phyloP scores from a whole-genome alignment of 306 rosid species.

The Dalbergia oliveri region DNA sequence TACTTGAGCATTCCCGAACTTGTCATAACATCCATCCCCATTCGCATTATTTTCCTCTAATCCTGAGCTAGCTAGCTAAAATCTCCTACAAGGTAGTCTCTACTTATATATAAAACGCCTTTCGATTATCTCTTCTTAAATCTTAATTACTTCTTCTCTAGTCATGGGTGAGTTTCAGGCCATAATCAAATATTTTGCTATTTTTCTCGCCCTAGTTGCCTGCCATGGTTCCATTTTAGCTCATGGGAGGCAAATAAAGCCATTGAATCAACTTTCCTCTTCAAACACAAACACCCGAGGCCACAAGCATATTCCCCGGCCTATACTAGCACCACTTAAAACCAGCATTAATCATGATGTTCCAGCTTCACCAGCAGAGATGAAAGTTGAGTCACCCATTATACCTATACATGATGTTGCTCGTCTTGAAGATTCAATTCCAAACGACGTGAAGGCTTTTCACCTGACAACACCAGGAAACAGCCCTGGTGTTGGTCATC shows the following conservation, averaged over 20 bases:
- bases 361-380: neutral
- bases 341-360: too few relatives aligned
- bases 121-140: neutral
- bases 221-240: constrained; percentile 20
- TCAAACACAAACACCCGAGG: neutral
- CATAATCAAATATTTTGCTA: constrained; percentile 11
- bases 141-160: neutral
- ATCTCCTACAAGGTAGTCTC: neutral
- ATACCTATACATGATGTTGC: neutral
- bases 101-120: neutral
- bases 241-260: constrained; percentile 42
- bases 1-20: neutral
- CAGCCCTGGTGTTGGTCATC: constrained; percentile 72
- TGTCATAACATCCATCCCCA: constrained; percentile 2
- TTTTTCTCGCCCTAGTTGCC: constrained; percentile 40
- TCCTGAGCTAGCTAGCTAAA: neutral
- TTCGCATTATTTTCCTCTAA: neutral
- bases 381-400: neutral
- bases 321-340: too few relatives aligned
- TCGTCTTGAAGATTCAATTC: neutral
- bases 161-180: constrained; percentile 37
- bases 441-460: constrained; percentile 23
- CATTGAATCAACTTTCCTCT: constrained; percentile 20
- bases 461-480: constrained; percentile 67
- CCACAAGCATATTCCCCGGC: too few relatives aligned